Evolutionary conservation across 148 eudicot species (phyloP).

Genomic region (Chenopodium album): DNA sequence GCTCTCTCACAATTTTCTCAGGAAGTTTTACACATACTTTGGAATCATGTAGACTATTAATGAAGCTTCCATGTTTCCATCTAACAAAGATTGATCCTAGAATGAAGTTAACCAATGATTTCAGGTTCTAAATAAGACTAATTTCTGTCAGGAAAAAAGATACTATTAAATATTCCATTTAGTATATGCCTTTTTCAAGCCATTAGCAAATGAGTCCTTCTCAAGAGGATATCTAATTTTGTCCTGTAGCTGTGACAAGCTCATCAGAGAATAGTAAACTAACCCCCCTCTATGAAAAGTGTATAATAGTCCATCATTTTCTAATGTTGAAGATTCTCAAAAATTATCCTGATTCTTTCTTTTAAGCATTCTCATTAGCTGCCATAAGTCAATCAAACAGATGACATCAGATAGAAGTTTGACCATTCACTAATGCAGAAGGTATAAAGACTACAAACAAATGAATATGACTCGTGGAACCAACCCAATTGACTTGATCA

Average conservation of each 20-base stretch:
- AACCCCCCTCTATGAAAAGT: background rate
- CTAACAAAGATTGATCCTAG: background rate
- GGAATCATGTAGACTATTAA: background rate
- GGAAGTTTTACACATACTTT: background rate
- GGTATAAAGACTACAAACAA: slow-evolving; percentile 1
- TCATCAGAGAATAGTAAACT: slow-evolving; percentile 17
- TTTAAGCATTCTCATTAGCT: background rate
- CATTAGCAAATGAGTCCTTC: slow-evolving; percentile 5
- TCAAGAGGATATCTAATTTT: background rate
- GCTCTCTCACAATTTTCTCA: background rate
- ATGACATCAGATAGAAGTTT: slow-evolving; percentile 7
- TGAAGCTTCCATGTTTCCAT: background rate
- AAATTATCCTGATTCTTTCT: background rate
- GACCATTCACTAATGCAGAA: background rate
- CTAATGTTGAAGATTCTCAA: background rate
- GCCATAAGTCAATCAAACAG: slow-evolving; percentile 4
- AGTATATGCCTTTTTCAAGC: background rate
- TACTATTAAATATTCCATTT: background rate
- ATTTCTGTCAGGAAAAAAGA: background rate
- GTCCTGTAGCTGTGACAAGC: slow-evolving; percentile 16
- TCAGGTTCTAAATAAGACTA: background rate
- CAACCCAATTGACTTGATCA: slow-evolving; percentile 6
- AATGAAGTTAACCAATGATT: background rate
- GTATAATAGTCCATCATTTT: background rate
- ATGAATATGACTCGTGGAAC: background rate